Evolutionary conservation across 208 protist genomes (phyloP).

Genomic region (Trypanosoma melophagium): DNA sequence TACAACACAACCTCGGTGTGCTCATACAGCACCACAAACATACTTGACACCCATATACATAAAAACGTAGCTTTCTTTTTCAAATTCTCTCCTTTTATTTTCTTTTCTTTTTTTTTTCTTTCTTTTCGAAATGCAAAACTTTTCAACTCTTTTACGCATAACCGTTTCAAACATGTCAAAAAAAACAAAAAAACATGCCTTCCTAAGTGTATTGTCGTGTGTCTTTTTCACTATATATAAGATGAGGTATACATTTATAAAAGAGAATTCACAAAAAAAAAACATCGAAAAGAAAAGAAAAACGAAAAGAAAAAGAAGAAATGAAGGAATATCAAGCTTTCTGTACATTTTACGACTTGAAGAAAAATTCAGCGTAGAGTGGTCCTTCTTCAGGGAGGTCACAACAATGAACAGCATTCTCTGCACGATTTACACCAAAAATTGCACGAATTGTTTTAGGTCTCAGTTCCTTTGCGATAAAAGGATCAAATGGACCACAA

Average conservation of each 20-base stretch:
- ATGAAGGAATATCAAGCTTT: conserved; percentile 5
- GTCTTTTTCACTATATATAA: no score
- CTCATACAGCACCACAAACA: no score
- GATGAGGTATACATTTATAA: no score
- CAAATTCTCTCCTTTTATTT: background rate
- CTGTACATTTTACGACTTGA: conserved; percentile 27
- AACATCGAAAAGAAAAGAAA: conserved; percentile 17
- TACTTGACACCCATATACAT: no score
- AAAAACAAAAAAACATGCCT: no score
- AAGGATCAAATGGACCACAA: conserved; percentile 81
- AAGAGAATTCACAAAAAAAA: conserved; percentile 2
- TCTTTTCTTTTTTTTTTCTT: background rate
- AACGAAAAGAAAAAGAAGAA: conserved; percentile 12
- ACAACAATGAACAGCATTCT: conserved; percentile 95
- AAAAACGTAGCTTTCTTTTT: no score
- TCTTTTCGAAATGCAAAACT: background rate
- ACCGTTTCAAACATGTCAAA: no score
- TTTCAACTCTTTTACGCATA: no score
- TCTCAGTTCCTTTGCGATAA: conserved; percentile 80
- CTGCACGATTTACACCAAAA: conserved; percentile 74
- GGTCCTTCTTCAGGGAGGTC: conserved; percentile 92
- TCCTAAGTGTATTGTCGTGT: no score
- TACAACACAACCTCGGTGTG: no score
- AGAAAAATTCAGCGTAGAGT: conserved; percentile 82
- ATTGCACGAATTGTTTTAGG: conserved; percentile 85